A percentile compares a stretch with the other conserved stretches of the same genome.
phyloP scores from a whole-genome alignment of 2,329 filamentous ascomycete genomes.

The Colletotrichum sidae region DNA sequence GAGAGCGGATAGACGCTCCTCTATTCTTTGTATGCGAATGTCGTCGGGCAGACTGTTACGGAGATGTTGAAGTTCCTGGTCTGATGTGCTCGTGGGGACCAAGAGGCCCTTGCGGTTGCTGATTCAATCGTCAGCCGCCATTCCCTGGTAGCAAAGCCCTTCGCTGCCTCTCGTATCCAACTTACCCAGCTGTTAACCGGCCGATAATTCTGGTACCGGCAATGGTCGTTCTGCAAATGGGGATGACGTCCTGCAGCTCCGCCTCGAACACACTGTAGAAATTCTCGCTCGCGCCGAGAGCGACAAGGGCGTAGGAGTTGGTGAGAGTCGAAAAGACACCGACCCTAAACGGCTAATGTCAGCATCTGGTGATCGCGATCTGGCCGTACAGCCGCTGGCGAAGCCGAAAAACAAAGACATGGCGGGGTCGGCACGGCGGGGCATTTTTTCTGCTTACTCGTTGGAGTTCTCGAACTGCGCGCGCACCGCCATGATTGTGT shows the following conservation, averaged over 20 bases:
- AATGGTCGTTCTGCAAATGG: conserved; percentile 96
- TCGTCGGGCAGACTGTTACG: conserved; percentile 92
- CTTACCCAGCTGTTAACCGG: conserved; percentile 89
- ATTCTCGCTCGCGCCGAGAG: conserved; percentile 95
- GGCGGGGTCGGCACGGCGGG: conserved; percentile 42
- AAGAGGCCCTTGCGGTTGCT: conserved; percentile 97
- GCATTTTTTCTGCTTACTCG: conserved; percentile 69
- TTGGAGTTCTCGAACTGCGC: conserved; percentile 91
- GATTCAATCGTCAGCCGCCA: conserved; percentile 29
- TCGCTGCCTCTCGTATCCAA: background rate
- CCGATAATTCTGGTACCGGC: conserved; percentile 97
- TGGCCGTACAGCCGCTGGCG: conserved; percentile 4
- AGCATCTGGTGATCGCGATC: conserved; percentile 34
- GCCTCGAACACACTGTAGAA: conserved; percentile 99
- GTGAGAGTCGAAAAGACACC: conserved; percentile 97
- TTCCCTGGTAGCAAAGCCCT: too few relatives aligned
- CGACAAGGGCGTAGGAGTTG: conserved; percentile 95
- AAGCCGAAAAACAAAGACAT: conserved; percentile 22
- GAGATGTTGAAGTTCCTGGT: conserved; percentile 97
- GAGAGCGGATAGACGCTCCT: conserved; percentile 94
- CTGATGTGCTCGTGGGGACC: conserved; percentile 94
- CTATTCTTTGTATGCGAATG: conserved; percentile 96
- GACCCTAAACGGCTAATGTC: conserved; percentile 70
- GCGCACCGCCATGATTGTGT: conserved; percentile 71
- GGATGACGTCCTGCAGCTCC: conserved; percentile 96